A percentile compares a stretch with the other conserved stretches of the same genome.
phyloP scores from a whole-genome alignment of 2,329 filamentous ascomycete genomes.

The Mycosphaerelloides madeirae region DNA sequence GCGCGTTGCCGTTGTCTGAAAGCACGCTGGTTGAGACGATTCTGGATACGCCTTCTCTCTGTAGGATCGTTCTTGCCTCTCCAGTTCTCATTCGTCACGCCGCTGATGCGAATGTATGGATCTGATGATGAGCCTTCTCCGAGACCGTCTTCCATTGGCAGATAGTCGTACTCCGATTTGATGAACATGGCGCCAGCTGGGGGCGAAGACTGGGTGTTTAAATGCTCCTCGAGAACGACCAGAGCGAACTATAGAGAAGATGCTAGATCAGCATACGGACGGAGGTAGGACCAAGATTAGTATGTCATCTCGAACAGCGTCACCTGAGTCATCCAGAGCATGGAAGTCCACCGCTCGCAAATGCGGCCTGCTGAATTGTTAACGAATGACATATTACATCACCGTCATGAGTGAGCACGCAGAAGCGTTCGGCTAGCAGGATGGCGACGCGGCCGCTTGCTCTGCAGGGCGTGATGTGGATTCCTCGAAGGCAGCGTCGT shows the following conservation, averaged over 20 bases:
- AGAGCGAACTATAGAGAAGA: too few species aligned
- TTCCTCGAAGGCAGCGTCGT: too few species aligned
- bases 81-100: conserved; percentile 28
- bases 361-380: conserved; percentile 6
- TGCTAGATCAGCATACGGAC: too few species aligned
- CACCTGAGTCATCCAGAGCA: conserved; percentile 16
- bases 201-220: neutral
- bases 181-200: neutral
- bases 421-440: too few species aligned
- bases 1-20: conserved; percentile 29
- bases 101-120: conserved; percentile 7
- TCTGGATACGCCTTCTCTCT: conserved; percentile 30
- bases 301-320: conserved; percentile 9
- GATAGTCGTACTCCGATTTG: conserved; percentile 4
- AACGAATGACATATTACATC: conserved; percentile 1
- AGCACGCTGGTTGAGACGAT: conserved; percentile 30
- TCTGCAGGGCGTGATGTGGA: too few species aligned
- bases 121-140: conserved; percentile 7
- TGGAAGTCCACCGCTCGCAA: conserved; percentile 6
- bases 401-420: too few species aligned
- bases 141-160: neutral
- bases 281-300: too few species aligned
- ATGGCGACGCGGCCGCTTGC: too few species aligned
- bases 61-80: conserved; percentile 29
- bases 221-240: neutral